phyloP scores from a whole-genome alignment of 169 alveolate genomes.

The Eimeria necatrix region DNA sequence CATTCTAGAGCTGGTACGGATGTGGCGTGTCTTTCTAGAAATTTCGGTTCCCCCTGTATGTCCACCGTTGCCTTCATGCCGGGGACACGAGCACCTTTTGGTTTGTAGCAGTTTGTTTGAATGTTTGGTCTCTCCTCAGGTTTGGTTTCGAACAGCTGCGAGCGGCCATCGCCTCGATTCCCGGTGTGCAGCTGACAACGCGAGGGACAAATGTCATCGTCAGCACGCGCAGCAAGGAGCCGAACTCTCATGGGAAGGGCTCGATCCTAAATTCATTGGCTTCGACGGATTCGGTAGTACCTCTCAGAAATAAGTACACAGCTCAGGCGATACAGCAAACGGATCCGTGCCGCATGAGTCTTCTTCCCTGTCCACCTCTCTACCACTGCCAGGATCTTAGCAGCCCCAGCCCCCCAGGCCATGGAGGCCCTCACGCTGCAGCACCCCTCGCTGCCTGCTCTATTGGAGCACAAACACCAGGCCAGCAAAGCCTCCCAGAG shows the following conservation, averaged over 20 bases:
- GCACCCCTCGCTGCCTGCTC: too few species aligned
- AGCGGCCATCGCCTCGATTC: conserved; percentile 14
- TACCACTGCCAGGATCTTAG: neutral
- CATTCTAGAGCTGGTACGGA: too few species aligned
- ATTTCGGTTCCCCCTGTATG: too few species aligned
- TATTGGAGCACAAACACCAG: too few species aligned
- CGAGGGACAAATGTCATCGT: neutral
- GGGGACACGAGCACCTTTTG: too few species aligned
- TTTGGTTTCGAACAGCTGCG: conserved; percentile 37
- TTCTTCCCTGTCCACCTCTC: neutral
- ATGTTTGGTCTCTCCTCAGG: neutral
- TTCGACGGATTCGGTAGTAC: neutral
- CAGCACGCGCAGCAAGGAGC: neutral
- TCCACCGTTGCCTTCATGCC: too few species aligned
- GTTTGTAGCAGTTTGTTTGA: neutral
- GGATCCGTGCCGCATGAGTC: neutral
- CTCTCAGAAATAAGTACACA: neutral
- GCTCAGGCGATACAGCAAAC: neutral
- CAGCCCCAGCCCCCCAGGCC: neutral
- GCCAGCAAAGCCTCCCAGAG: too few species aligned
- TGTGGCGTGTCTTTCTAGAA: too few species aligned
- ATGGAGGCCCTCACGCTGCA: too few species aligned
- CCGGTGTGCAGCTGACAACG: conserved; percentile 23
- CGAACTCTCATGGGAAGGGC: neutral
- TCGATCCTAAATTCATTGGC: neutral